Conservation (phyloP, 768 basidiomycete species). For the Mycena indigotica region DNA sequence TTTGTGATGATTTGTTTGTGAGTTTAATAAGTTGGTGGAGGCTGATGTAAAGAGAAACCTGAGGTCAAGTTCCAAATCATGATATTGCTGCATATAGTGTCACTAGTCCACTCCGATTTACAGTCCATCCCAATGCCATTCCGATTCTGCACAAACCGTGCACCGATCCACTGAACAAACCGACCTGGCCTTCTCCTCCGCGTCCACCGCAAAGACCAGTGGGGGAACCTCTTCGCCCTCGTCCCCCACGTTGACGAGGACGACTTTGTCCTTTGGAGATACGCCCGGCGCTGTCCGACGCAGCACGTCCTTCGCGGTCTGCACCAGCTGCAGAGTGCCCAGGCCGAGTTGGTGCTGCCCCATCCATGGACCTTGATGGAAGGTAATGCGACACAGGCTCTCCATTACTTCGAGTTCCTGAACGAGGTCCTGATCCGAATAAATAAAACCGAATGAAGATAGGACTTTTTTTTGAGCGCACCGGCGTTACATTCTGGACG, state of each 20-base stretch:
- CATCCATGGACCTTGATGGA: conserved; percentile 1
- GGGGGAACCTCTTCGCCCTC: neutral
- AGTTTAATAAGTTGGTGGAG: too few relatives aligned
- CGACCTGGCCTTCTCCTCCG: neutral
- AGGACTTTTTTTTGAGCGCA: too few relatives aligned
- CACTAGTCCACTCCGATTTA: too few relatives aligned
- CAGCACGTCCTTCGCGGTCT: neutral
- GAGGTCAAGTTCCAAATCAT: too few relatives aligned
- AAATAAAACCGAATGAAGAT: too few relatives aligned
- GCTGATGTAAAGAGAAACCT: too few relatives aligned
- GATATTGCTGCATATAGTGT: too few relatives aligned
- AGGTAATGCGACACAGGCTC: neutral
- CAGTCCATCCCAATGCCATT: neutral
- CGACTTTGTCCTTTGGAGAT: neutral
- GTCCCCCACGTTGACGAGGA: neutral
- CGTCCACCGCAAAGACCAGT: neutral
- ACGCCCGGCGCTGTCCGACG: neutral
- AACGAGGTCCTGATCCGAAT: neutral
- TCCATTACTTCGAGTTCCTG: neutral
- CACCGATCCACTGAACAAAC: neutral
- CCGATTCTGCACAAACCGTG: neutral
- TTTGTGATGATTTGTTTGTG: too few relatives aligned
- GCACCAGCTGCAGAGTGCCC: neutral
- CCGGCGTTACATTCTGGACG: neutral
- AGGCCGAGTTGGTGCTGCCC: neutral